Percentiles rank a stretch among this genome's conserved stretches.
Evolutionary conservation across 2,329 filamentous ascomycete species (phyloP).

Genomic region (Fusarium temperatum): DNA sequence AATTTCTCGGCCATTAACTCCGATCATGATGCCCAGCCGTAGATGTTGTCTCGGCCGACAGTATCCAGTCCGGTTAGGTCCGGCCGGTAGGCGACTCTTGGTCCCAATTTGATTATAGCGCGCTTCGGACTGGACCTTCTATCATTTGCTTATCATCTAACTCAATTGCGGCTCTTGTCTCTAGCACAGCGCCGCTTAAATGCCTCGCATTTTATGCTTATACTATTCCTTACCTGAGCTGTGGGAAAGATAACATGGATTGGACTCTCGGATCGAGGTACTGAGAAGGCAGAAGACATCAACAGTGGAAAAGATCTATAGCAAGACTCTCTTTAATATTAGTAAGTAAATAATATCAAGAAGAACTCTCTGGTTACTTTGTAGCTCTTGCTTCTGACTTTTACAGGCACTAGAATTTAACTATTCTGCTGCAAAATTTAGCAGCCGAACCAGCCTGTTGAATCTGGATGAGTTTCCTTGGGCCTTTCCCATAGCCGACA

Average conservation of each 20-base stretch:
- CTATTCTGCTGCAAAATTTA: not conserved
- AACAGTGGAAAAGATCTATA: no score
- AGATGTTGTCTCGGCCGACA: not conserved
- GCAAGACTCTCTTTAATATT: no score
- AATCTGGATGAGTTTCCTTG: rapidly evolving
- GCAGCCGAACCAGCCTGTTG: no score
- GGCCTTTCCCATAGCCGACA: not conserved
- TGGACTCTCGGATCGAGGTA: rapidly evolving
- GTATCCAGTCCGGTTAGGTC: not conserved
- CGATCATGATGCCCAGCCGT: not conserved
- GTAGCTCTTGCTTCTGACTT: no score
- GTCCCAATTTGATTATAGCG: not conserved
- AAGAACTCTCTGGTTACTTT: rapidly evolving
- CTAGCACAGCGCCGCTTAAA: not conserved
- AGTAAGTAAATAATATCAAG: no score
- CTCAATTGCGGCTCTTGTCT: not conserved
- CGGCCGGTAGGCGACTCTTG: conserved; percentile 44
- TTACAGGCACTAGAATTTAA: not conserved
- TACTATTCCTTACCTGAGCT: not conserved
- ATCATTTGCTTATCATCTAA: not conserved
- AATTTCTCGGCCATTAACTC: not conserved
- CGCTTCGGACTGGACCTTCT: not conserved
- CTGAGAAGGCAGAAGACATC: not conserved
- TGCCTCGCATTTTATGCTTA: rapidly evolving
- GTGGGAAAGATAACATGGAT: rapidly evolving